Evolutionary conservation across 169 alveolate genomes (phyloP).

Genomic region (Plasmodium adleri): DNA sequence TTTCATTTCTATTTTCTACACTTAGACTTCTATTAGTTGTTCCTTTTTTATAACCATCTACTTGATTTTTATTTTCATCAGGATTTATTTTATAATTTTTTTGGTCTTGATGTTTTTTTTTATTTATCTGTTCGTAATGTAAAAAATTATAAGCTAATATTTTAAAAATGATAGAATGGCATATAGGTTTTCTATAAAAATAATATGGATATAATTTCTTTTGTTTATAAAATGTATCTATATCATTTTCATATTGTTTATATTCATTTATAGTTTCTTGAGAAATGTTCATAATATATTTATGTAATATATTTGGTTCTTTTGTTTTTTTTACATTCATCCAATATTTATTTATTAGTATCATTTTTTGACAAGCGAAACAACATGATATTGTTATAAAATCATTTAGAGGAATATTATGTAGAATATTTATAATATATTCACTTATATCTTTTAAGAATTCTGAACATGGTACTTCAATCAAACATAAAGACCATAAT

Average conservation of each 20-base stretch:
- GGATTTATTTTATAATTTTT: neutral
- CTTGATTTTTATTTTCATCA: neutral
- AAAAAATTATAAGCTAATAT: constrained; percentile 46
- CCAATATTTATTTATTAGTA: constrained; percentile 22
- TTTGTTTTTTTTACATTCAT: constrained; percentile 9
- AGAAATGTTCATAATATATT: neutral
- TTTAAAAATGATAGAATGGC: constrained; percentile 54
- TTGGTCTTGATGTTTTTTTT: neutral
- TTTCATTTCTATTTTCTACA: constrained; percentile 32
- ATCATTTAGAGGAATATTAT: constrained; percentile 30
- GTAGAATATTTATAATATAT: constrained; percentile 45
- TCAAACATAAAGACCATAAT: constrained; percentile 47
- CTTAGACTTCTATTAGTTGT: constrained; percentile 38
- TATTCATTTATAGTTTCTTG: constrained; percentile 8
- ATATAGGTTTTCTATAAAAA: constrained; percentile 45
- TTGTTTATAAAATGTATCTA: constrained; percentile 28
- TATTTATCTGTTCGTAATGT: constrained; percentile 30
- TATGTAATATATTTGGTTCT: neutral
- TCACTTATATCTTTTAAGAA: constrained; percentile 64
- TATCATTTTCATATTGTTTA: constrained; percentile 15
- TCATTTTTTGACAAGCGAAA: constrained; percentile 56
- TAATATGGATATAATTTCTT: constrained; percentile 43
- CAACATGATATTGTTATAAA: constrained; percentile 67
- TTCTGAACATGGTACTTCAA: constrained; percentile 24
- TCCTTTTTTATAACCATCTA: neutral